A percentile compares a stretch with the other conserved stretches of the same genome.
Conservation (phyloP, 495 filamentous ascomycete genomes). For the Penicillium cinerascens region DNA sequence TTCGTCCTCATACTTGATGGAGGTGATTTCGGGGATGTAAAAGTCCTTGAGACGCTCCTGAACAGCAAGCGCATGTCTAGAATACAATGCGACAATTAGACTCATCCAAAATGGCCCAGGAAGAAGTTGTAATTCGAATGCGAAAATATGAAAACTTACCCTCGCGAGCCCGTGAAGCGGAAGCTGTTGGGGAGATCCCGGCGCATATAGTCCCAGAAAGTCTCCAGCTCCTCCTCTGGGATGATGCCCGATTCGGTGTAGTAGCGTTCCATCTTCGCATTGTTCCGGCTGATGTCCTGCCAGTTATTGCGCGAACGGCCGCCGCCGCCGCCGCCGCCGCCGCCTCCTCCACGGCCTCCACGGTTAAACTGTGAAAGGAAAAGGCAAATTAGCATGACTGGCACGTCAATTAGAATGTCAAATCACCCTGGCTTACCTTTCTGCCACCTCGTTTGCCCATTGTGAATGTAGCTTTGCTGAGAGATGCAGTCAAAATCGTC, state of each 20-base stretch:
- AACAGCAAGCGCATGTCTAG: conserved; percentile 80
- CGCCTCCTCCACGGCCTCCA: conserved; percentile 34
- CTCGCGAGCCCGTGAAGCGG: conserved; percentile 89
- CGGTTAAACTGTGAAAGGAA: conserved; percentile 24
- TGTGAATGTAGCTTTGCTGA: conserved; percentile 15
- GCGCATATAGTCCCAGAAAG: conserved; percentile 78
- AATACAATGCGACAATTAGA: conserved; percentile 9
- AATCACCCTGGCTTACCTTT: conserved; percentile 21
- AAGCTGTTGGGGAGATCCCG: conserved; percentile 92
- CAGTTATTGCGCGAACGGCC: conserved; percentile 38
- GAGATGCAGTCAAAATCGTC: conserved; percentile 10
- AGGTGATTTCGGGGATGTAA: conserved; percentile 84
- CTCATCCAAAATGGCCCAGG: conserved; percentile 1
- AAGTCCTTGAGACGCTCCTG: conserved; percentile 78
- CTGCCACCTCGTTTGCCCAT: conserved; percentile 42
- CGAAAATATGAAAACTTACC: conserved; percentile 42
- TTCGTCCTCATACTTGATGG: conserved; percentile 75
- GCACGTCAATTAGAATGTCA: neutral
- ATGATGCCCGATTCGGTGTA: conserved; percentile 76
- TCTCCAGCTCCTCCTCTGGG: conserved; percentile 64
- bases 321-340: conserved; percentile 21
- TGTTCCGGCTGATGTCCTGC: conserved; percentile 61
- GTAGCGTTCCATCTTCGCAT: conserved; percentile 74
- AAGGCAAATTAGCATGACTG: conserved; percentile 11
- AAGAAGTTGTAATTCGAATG: neutral